Evolutionary conservation across 495 filamentous ascomycete genomes (phyloP), one percentile per base, ranked within the genome.

Genomic region (Bombardia bombarda): DNA sequence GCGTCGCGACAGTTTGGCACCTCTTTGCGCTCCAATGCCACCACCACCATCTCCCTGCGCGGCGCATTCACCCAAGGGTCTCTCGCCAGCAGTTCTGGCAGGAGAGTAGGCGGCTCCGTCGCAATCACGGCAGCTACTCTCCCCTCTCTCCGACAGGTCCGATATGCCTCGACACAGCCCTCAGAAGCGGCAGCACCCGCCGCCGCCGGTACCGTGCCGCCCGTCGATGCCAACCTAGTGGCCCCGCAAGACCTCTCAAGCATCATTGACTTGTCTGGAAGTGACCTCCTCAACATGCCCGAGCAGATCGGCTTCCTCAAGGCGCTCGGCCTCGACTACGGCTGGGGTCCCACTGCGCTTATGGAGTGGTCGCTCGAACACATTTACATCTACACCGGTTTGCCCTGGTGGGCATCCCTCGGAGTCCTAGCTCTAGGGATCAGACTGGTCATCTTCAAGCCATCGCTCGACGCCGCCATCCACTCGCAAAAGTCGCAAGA

Each of bases 391-490:
- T 80, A 69, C 53, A 55, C 58, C 2, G 87, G 79, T 8, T 59
- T 84, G 39, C 84, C 86, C 1, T 96, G 90, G 92, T 87, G 86
- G 80, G 77, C 63, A 6, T 78, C 84, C 44, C 82, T 96, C 40
- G 53, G 78, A 10, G 53, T 74, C 6, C 70, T 80, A 0, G 79
- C 84, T 26, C 3, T 89, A 0, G 25, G 73, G n/a, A 57, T 87
- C 48, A 80, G 90, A 35, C n/a, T 72, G 1, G 53, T 60, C 8
- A 63, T 92, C 16, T 68, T 95, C 55, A 78, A 79, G 40, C 72
- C 79, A 9, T 75, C 78, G 46, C 49, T 90, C 7, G 56, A 61
- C 17, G 73, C 78, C 16, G 68, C 79, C 9, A 78, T 87, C 47
- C 75, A 69, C 18, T 48, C 57, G 8, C 78, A 86, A 12, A 69